These are phyloP conservation scores for Apiotrichum montevideense DNA, from an alignment of 1,284 basidiomycete species.

Conservation along the genomic window DNA sequence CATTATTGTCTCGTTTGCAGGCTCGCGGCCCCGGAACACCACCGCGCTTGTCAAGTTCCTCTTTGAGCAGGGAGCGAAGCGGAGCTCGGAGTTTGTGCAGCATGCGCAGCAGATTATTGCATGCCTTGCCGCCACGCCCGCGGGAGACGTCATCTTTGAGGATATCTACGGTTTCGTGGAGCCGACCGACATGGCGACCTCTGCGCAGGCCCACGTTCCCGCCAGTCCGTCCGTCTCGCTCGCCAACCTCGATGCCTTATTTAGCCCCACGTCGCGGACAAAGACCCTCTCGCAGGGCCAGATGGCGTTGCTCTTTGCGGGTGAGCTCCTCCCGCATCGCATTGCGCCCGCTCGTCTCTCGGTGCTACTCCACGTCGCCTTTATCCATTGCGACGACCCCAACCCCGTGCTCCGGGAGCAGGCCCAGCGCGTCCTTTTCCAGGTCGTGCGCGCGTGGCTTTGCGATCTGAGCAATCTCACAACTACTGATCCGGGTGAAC, in stretches of 20 bases:
- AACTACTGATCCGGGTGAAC: constrained; percentile 19
- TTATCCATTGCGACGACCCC: constrained; percentile 77
- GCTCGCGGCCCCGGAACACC: constrained; percentile 53
- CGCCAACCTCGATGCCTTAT: constrained; percentile 42
- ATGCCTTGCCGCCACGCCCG: constrained; percentile 70
- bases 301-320: constrained; percentile 78
- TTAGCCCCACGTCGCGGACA: constrained; percentile 26
- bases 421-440: constrained; percentile 69
- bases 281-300: constrained; percentile 65
- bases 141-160: constrained; percentile 69
- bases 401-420: constrained; percentile 63
- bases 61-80: constrained; percentile 78
- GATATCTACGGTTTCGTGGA: constrained; percentile 79
- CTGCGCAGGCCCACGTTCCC: constrained; percentile 64
- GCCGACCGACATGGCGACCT: constrained; percentile 67
- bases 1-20: constrained; percentile 63
- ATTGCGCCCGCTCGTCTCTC: constrained; percentile 67
- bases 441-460: constrained; percentile 69
- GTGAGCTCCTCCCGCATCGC: constrained; percentile 72
- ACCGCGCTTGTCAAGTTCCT: constrained; percentile 76
- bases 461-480: constrained; percentile 41
- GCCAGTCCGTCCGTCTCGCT: constrained; percentile 56
- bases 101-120: constrained; percentile 79
- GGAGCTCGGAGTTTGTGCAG: constrained; percentile 68
- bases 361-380: constrained; percentile 69